phyloP scores from a whole-genome alignment of 2,329 filamentous ascomycete species.

The Phaeosphaeriaceae sp. region DNA sequence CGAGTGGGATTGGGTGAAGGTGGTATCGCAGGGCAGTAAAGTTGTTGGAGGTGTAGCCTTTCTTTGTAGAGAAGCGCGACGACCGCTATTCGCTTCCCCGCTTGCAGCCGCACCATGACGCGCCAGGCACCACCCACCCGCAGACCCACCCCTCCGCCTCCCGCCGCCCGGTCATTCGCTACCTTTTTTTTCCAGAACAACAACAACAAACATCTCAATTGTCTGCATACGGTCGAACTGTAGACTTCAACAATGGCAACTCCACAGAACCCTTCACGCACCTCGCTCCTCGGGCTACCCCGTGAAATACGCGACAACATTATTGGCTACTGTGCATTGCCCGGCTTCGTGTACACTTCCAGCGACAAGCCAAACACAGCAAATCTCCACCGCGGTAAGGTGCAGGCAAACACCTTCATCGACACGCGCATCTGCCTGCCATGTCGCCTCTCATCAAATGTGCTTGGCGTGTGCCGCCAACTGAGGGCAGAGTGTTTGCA shows the following conservation, averaged over 20 bases:
- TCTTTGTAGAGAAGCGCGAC: not conserved
- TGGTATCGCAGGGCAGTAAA: not conserved
- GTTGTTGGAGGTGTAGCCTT: not conserved
- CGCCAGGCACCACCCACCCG: not conserved
- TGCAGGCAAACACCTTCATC: slow-evolving; percentile 18
- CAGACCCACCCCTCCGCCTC: not conserved
- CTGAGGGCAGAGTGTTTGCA: slow-evolving; percentile 34
- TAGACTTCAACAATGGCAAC: not conserved
- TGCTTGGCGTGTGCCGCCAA: slow-evolving; percentile 35
- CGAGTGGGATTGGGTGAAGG: not conserved
- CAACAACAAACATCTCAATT: not conserved
- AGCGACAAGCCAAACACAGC: slow-evolving; percentile 16
- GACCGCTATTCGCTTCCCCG: not conserved
- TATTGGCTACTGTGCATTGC: slow-evolving; percentile 24
- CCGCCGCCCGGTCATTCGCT: not conserved
- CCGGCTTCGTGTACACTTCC: slow-evolving; percentile 33
- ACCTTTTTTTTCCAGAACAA: not conserved
- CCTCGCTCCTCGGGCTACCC: slow-evolving; percentile 25
- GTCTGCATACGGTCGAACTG: not conserved
- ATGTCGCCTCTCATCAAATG: slow-evolving; percentile 20
- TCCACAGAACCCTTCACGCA: not conserved
- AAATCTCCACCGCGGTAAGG: slow-evolving; percentile 15
- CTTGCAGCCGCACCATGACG: not conserved
- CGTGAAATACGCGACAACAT: slow-evolving; percentile 40
- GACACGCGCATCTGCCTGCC: slow-evolving; percentile 40